Evolutionary conservation across 176 grass and related monocot genomes (phyloP).

Genomic region (Stipa capillata): DNA sequence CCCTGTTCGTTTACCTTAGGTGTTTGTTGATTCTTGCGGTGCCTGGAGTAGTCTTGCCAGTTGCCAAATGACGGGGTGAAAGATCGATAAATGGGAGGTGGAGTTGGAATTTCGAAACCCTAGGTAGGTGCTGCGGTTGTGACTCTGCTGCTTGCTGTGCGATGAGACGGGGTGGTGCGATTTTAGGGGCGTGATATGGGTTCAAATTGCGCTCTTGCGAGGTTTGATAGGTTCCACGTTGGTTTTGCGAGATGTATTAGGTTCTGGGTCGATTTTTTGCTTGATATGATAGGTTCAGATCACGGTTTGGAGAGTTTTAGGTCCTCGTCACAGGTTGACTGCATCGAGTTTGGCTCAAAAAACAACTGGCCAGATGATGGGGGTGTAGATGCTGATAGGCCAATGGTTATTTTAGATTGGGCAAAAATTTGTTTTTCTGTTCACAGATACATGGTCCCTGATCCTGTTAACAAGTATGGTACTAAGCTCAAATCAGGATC

Average conservation of each 20-base stretch:
- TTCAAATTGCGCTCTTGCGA: not conserved
- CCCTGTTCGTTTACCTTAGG: not conserved
- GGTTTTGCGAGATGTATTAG: not conserved
- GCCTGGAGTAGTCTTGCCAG: not conserved
- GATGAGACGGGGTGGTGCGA: not conserved
- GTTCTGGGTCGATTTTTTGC: not conserved
- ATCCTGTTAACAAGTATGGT: not conserved
- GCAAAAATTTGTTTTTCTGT: not conserved
- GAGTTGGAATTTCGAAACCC: not conserved
- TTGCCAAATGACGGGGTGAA: not conserved
- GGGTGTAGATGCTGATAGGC: not conserved
- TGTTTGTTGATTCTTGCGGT: not conserved
- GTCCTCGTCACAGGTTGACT: not conserved
- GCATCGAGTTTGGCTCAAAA: not conserved
- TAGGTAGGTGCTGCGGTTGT: not conserved
- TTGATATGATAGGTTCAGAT: not conserved
- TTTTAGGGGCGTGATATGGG: not conserved
- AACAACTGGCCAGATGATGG: not conserved
- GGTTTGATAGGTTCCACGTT: not conserved
- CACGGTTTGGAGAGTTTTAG: not conserved
- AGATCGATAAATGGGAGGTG: not conserved
- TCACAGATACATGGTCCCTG: not conserved
- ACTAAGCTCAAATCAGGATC: not conserved
- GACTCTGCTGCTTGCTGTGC: not conserved
- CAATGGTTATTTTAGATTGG: not conserved